phyloP scores from a whole-genome alignment of 305 asterid genomes.

The Coffea humblotiana region DNA sequence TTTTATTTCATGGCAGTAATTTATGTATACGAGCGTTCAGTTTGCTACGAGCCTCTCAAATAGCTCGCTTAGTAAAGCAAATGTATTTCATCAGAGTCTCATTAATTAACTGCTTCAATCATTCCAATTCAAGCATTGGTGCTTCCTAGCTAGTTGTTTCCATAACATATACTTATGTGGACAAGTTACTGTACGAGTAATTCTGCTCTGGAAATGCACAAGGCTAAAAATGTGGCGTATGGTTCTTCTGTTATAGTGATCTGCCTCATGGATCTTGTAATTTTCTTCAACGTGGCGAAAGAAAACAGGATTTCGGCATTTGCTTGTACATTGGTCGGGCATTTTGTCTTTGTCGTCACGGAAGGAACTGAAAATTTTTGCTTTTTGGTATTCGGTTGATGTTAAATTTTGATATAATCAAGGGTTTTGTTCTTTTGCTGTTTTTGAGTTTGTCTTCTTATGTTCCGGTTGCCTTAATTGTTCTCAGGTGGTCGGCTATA shows the following conservation, averaged over 20 bases:
- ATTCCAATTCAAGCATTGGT: background rate
- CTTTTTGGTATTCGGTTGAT: background rate
- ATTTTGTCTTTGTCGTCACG: conserved; percentile 6
- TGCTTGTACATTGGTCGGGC: background rate
- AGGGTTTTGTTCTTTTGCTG: conserved; percentile 15
- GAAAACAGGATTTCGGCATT: background rate
- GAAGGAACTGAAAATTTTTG: background rate
- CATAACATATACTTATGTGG: background rate
- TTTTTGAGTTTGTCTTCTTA: conserved; percentile 4
- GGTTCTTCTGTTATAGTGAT: background rate
- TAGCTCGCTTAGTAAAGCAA: background rate
- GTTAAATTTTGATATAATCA: background rate
- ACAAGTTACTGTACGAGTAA: background rate
- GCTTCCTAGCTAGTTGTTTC: background rate
- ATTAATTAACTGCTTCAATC: background rate
- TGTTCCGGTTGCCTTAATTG: conserved; percentile 18
- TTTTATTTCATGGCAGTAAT: background rate
- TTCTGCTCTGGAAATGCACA: background rate
- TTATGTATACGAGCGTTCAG: background rate
- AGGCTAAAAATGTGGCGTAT: background rate
- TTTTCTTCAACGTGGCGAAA: conserved; percentile 7
- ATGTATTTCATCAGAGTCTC: background rate
- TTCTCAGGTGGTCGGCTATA: conserved; percentile 85
- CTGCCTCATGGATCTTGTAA: background rate
- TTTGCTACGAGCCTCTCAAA: background rate